Conservation (phyloP, 2,329 filamentous ascomycete species). For the Colletotrichum echinochloae region DNA sequence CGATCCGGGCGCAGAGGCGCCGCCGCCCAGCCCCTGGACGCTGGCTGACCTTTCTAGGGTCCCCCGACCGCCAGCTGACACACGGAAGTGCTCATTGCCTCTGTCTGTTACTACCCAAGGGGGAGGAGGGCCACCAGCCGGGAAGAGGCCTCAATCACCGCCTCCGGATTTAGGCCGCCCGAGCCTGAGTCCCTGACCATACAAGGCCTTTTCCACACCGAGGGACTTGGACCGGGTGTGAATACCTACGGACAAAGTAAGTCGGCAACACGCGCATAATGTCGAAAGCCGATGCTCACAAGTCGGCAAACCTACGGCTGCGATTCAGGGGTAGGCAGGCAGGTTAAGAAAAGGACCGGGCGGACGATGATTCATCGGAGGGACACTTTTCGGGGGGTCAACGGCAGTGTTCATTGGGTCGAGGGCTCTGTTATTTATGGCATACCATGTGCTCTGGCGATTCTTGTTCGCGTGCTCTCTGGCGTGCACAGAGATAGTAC, state of each 20-base stretch:
- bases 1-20: conserved; percentile 31
- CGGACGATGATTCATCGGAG: background rate
- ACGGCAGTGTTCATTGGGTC: background rate
- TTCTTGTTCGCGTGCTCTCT: conserved; percentile 7
- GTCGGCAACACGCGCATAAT: conserved; percentile 29
- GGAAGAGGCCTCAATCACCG: conserved; percentile 2
- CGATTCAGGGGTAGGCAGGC: conserved; percentile 17
- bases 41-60: conserved; percentile 19
- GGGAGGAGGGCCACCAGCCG: background rate
- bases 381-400: background rate
- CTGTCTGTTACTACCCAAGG: background rate
- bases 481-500: background rate
- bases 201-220: background rate
- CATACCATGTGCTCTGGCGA: conserved; percentile 1
- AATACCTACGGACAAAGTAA: background rate
- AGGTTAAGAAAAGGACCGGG: background rate
- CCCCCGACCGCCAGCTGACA: conserved; percentile 32
- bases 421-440: conserved; percentile 16
- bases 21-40: conserved; percentile 1
- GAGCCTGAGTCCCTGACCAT: background rate
- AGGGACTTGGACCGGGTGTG: conserved; percentile 17
- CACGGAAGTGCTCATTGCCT: conserved; percentile 10
- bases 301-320: conserved; percentile 1
- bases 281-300: conserved; percentile 2
- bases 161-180: background rate